Evolutionary conservation across 2,329 filamentous ascomycete genomes (phyloP), one percentile per base, ranked within the genome.

Genomic region (Ophiostoma montium): DNA sequence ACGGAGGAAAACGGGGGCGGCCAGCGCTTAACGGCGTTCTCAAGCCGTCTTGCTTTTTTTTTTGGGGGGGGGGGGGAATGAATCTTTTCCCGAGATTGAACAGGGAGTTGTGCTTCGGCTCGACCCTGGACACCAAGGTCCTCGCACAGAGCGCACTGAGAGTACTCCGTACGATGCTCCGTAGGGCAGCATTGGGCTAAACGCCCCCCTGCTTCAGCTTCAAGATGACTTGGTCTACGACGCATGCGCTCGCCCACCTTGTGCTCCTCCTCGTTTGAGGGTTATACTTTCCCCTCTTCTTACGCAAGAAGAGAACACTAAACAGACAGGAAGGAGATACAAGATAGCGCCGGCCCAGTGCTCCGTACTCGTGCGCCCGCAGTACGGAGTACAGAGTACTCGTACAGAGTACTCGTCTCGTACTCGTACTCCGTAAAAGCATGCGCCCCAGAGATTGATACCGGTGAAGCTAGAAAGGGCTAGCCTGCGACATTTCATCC

Each of bases 21-120:
- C 41, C 39, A 51, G 50, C 50, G 50, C 50, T 48, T 50, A 50
- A 32, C 47, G 47, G 49, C 44, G 49, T 35, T n/a, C 43, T 41
- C n/a, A n/a, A n/a, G n/a, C n/a, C n/a, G n/a, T n/a, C n/a, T n/a
- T n/a, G n/a, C 13, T 35, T 27, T 31, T 30, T 18, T 46, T 35
- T 45, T 46, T 36, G n/a, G n/a, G n/a, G n/a, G n/a, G n/a, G n/a
- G n/a, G n/a, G n/a, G n/a, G n/a, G 23, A 27, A 8, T 27, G 23
- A 27, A 27, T 10, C 13, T 35, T 16, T 23, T 30, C 21, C 11
- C 46, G 23, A 27, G 23, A 27, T 27, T 27, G 23, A 27, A 27
- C 23, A 27, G 23, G 46, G 46, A 41, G n/a, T 35, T 27, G 5
- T 27, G 23, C 23, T 27, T 27, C 23, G 23, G 23, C 23, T 27